phyloP scores from a whole-genome alignment of 805 yeast species.

The Barnettozyma botsteinii region DNA sequence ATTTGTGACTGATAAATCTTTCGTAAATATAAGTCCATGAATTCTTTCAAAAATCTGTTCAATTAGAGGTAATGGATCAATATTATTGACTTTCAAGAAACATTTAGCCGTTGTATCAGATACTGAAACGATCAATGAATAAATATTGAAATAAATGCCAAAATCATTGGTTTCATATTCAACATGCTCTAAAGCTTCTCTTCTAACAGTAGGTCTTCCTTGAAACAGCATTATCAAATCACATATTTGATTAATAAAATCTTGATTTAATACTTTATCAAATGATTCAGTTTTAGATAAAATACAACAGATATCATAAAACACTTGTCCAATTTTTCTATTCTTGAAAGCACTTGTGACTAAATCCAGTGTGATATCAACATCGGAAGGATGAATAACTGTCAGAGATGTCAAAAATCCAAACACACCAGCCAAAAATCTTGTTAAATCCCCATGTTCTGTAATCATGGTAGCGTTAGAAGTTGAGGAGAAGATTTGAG shows the following conservation, averaged over 20 bases:
- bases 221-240: constrained; percentile 67
- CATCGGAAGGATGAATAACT: constrained; percentile 38
- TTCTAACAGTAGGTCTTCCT: constrained; percentile 65
- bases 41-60: constrained; percentile 11
- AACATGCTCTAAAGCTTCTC: constrained; percentile 78
- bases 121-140: constrained; percentile 61
- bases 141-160: constrained; percentile 27
- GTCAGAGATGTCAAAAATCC: constrained; percentile 54
- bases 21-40: background rate
- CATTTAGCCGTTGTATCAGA: constrained; percentile 49
- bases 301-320: constrained; percentile 73
- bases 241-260: constrained; percentile 52
- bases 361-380: constrained; percentile 27
- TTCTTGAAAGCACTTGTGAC: constrained; percentile 42
- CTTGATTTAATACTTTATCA: constrained; percentile 36
- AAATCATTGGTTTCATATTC: constrained; percentile 85
- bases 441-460: constrained; percentile 56
- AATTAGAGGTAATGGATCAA: constrained; percentile 2
- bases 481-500: constrained; percentile 79
- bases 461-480: constrained; percentile 60
- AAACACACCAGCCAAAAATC: constrained; percentile 56
- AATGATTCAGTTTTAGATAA: constrained; percentile 62
- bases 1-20: background rate
- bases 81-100: constrained; percentile 19
- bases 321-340: constrained; percentile 71